Evolutionary conservation across 1,284 basidiomycete species (phyloP).

Genomic region (Papiliotrema terrestris): DNA sequence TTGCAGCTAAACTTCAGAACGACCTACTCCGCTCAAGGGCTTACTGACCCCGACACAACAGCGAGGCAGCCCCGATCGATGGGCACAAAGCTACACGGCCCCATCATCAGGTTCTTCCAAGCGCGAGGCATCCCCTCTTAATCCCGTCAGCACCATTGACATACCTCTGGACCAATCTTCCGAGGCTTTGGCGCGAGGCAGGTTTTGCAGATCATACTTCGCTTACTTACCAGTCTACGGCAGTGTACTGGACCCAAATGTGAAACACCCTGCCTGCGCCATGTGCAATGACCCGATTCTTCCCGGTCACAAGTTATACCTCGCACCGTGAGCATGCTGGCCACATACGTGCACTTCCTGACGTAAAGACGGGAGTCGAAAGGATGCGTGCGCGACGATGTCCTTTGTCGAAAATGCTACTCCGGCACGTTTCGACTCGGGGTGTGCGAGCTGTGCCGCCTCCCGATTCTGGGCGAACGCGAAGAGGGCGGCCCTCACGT

Average conservation of each 20-base stretch:
- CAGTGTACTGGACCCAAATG: constrained; percentile 2
- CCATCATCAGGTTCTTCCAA: background rate
- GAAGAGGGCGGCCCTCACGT: constrained; percentile 13
- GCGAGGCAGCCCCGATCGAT: constrained; percentile 10
- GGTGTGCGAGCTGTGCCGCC: background rate
- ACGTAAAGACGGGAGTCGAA: background rate
- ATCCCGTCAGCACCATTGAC: background rate
- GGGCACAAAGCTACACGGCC: constrained; percentile 11
- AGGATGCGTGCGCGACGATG: background rate
- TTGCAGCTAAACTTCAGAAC: constrained; percentile 2
- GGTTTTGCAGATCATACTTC: background rate
- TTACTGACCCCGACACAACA: constrained; percentile 7
- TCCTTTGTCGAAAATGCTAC: constrained; percentile 11
- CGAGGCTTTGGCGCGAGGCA: constrained; percentile 4
- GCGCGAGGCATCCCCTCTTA: background rate
- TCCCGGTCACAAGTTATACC: constrained; percentile 8
- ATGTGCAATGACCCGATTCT: constrained; percentile 1
- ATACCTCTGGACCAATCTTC: background rate
- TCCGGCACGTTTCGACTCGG: constrained; percentile 5
- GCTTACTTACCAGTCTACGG: constrained; percentile 7
- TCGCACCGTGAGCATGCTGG: constrained; percentile 8
- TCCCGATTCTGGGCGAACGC: constrained; percentile 10
- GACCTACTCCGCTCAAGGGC: background rate
- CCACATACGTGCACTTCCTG: background rate
- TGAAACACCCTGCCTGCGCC: constrained; percentile 7